Base-by-base conservation (phyloP, 1,284 basidiomycete species). In the Pholiota adiposa region DNA sequence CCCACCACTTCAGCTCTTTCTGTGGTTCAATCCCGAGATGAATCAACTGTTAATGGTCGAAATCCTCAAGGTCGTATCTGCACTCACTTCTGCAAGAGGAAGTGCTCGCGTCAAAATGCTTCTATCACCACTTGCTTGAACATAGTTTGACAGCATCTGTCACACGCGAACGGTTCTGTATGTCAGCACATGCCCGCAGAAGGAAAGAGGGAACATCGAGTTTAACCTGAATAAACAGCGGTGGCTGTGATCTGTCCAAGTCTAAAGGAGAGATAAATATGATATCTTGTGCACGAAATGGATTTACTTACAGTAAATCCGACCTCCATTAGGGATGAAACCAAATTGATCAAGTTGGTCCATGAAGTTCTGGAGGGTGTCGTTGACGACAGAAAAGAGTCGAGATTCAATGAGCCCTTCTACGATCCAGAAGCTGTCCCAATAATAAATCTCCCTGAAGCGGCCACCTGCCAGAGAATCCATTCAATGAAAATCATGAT, bases 271-370 rank as follows among this genome's bases (percentile, higher is more conserved):
- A 14, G 61, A 54, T 16, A 34, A 23, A 25, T 23, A 49, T 57
- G 38, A 52, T 23, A 18, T 54, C 36, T 51, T 49, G 44, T 33
- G 16, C 6, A 57, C 23, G 3, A 49, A 50, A 25, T 21, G 14
- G 49, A n/a, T 31, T 21, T 6, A 66, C 82, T 63, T 67, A 88
- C 89, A 92, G 66, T 93, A 93, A 51, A 88, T 88, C 3, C 92
- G 82, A 14, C 94, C 94, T 12, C 96, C 96, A 69, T 97, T 98
- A 1, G 95, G 95, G 64, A 98, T 89, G 76, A 97, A 98, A 0
- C 95, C 95, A 63, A 87, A 82, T 40, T 73, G 74, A 36, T 91
- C 85, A 53, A 97, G 78, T 70, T 96, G 87, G 69, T 97, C 94
- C 93, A 97, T 95, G 69, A 97, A 96, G 77, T 97, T 96, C 66